Percentiles rank a stretch among this genome's conserved stretches.
These are phyloP conservation scores for Aspergillus sclerotialis DNA, from an alignment of 2,329 filamentous ascomycete genomes.

Conservation along the genomic window DNA sequence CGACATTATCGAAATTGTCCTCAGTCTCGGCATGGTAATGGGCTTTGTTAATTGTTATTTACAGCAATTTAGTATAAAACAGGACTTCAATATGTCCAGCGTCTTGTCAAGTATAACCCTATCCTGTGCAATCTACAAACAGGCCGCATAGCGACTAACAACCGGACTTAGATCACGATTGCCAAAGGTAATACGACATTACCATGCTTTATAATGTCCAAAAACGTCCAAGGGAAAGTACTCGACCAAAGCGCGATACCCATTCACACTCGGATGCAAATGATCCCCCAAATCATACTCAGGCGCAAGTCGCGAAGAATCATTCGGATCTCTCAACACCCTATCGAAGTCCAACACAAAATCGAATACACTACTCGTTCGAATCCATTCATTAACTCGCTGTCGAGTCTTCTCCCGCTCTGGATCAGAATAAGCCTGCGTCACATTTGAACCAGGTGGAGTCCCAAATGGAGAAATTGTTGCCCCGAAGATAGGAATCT, in stretches of 20 bases:
- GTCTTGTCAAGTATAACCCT: no score
- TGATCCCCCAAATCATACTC: conserved; percentile 58
- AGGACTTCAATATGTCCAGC: no score
- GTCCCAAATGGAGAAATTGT: conserved; percentile 60
- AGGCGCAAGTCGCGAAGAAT: conserved; percentile 42
- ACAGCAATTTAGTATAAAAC: no score
- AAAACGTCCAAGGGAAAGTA: conserved; percentile 53
- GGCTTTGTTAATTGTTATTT: no score
- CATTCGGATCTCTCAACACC: conserved; percentile 46
- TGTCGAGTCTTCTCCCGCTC: conserved; percentile 51
- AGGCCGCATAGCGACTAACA: no score
- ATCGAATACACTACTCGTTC: conserved; percentile 51
- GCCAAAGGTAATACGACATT: no score
- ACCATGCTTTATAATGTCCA: no score
- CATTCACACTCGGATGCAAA: conserved; percentile 54
- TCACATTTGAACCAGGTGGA: conserved; percentile 18
- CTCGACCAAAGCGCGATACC: conserved; percentile 55
- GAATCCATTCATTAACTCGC: conserved; percentile 56
- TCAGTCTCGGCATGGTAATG: no score
- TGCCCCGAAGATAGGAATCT: conserved; percentile 53
- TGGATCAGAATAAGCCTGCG: conserved; percentile 49
- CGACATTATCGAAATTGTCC: no score
- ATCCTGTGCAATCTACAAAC: no score
- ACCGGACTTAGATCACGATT: no score
- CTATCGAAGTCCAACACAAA: conserved; percentile 57